These are phyloP conservation scores for Citrullus colocynthis DNA, from an alignment of 306 rosid species.

Conservation along the genomic window DNA sequence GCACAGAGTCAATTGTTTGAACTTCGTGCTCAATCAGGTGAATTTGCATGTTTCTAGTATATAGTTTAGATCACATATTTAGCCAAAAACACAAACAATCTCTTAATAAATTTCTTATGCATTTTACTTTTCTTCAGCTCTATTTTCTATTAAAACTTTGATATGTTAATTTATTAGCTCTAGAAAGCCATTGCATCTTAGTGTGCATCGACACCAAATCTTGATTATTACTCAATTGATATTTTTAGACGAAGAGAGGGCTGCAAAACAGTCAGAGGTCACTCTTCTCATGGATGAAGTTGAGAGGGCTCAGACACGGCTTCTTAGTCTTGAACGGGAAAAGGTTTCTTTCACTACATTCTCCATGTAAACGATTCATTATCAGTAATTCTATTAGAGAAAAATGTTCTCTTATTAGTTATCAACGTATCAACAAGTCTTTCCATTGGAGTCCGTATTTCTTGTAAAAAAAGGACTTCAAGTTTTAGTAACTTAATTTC, in stretches of 20 bases:
- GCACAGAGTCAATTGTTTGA: constrained; percentile 96
- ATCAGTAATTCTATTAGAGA: background rate
- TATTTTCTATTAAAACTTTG: background rate
- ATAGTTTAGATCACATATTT: constrained; percentile 3
- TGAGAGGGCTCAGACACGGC: constrained; percentile 53
- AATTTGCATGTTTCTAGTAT: constrained; percentile 10
- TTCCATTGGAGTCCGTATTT: background rate
- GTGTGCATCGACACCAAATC: background rate
- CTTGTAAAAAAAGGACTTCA: background rate
- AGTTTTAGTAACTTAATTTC: background rate
- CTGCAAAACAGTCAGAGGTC: constrained; percentile 88
- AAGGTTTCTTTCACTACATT: constrained; percentile 19
- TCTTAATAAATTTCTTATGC: background rate
- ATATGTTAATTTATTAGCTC: background rate
- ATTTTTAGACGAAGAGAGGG: constrained; percentile 66
- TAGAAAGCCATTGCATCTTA: background rate
- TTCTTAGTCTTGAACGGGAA: constrained; percentile 55
- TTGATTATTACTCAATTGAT: constrained; percentile 5
- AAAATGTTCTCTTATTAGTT: background rate
- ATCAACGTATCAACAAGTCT: background rate
- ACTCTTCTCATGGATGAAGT: constrained; percentile 64
- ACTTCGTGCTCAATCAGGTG: constrained; percentile 92
- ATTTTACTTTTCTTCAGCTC: background rate
- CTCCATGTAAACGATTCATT: constrained; percentile 1
- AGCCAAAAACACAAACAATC: background rate